Evolutionary conservation across 2,329 filamentous ascomycete genomes (phyloP).

Genomic region (Chaetomiaceae sp.): DNA sequence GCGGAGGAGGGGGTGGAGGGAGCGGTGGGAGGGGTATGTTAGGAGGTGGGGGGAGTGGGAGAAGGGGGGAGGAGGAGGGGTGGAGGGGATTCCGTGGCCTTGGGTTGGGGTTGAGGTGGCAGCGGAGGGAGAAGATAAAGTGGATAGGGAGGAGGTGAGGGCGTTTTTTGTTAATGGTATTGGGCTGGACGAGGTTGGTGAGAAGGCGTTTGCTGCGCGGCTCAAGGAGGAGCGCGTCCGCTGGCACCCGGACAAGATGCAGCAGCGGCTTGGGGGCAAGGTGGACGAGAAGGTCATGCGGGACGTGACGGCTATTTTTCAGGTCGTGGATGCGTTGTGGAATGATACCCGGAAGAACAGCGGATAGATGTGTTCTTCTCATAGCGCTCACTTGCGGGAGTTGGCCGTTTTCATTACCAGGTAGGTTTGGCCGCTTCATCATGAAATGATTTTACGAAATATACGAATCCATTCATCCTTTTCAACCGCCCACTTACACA

Average conservation of each 20-base stretch:
- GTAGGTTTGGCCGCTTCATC: too few relatives aligned
- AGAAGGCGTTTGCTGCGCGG: conserved; percentile 41
- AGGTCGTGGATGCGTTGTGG: conserved; percentile 82
- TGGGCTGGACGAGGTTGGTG: conserved; percentile 39
- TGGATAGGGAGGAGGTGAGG: conserved; percentile 57
- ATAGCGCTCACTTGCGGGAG: too few relatives aligned
- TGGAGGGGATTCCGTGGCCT: conserved; percentile 63
- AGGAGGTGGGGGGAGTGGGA: conserved; percentile 57
- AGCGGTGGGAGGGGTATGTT: conserved; percentile 61
- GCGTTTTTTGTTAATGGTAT: conserved; percentile 59
- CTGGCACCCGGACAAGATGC: conserved; percentile 98
- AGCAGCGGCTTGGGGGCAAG: conserved; percentile 73
- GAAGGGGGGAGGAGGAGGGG: conserved; percentile 26
- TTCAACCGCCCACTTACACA: too few relatives aligned
- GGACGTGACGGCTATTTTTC: conserved; percentile 84
- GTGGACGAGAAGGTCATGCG: conserved; percentile 70
- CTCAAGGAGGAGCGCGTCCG: conserved; percentile 82
- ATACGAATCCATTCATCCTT: too few relatives aligned
- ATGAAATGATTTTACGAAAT: too few relatives aligned
- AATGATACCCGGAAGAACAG: conserved; percentile 46
- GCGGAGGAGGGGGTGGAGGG: conserved; percentile 48
- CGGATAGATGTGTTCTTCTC: conserved; percentile 2
- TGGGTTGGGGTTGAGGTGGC: conserved; percentile 31
- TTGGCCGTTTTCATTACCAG: too few relatives aligned
- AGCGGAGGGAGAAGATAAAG: conserved; percentile 37